A percentile compares a stretch with the other conserved stretches of the same genome.
Conservation (phyloP, 108 stramenopile genomes). For the Skeletonema tropicum region DNA sequence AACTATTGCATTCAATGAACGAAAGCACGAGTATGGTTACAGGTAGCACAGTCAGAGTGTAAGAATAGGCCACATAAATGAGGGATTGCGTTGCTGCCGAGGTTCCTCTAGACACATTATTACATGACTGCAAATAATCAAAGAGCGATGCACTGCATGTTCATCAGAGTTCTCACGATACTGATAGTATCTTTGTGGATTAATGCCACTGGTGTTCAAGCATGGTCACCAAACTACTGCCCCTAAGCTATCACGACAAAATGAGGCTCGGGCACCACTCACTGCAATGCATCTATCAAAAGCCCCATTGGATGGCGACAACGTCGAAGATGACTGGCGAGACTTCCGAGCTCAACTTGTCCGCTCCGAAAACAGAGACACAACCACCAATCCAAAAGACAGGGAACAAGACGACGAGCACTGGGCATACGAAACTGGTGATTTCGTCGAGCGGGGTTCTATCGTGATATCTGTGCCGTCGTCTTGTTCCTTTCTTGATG, state of each 20-base stretch:
- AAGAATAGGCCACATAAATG: no score
- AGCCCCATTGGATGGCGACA: neutral
- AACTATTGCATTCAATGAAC: no score
- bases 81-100: no score
- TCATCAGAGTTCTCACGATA: neutral
- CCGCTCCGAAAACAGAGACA: conserved; percentile 26
- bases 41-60: no score
- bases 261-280: neutral
- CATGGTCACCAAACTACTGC: neutral
- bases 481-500: conserved; percentile 25
- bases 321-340: conserved; percentile 62
- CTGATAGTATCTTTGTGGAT: neutral
- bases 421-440: conserved; percentile 67
- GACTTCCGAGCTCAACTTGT: conserved; percentile 71
- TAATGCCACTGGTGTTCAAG: neutral
- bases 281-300: neutral
- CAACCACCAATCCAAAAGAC: conserved; percentile 2
- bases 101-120: no score
- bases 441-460: conserved; percentile 60
- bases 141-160: neutral
- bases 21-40: no score
- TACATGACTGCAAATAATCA: neutral
- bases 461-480: conserved; percentile 57
- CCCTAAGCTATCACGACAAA: neutral
- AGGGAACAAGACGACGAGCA: conserved; percentile 25